A percentile compares a stretch with the other conserved stretches of the same genome.
phyloP scores from a whole-genome alignment of 495 filamentous ascomycete species.

The Aspergillus leporis region DNA sequence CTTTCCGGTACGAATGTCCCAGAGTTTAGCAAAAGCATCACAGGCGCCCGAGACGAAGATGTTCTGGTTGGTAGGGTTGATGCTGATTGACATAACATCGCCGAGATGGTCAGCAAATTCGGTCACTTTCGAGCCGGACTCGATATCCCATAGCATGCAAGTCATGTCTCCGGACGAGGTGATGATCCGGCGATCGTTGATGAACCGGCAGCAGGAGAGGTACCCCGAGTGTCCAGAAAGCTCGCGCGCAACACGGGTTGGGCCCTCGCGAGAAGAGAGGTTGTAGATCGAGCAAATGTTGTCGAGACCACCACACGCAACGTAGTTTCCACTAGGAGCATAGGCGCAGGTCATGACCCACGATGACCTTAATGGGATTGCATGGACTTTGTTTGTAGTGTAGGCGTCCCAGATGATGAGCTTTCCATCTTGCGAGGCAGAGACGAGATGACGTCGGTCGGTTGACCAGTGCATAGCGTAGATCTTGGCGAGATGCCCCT shows the following conservation, averaged over 20 bases:
- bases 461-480: slow-evolving; percentile 99
- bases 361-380: slow-evolving; percentile 95
- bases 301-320: slow-evolving; percentile 96
- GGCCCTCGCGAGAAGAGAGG: slow-evolving; percentile 91
- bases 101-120: slow-evolving; percentile 98
- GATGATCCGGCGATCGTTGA: slow-evolving; percentile 96
- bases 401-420: slow-evolving; percentile 99
- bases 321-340: slow-evolving; percentile 96
- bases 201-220: slow-evolving; percentile 97
- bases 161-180: slow-evolving; percentile 99
- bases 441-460: slow-evolving; percentile 95
- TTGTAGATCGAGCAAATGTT: slow-evolving; percentile 99
- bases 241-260: slow-evolving; percentile 93
- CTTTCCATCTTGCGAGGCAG: slow-evolving; percentile 98
- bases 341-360: slow-evolving; percentile 99
- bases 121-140: slow-evolving; percentile 94
- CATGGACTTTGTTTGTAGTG: slow-evolving; percentile 99
- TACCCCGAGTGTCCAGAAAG: slow-evolving; percentile 97
- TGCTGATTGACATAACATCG: slow-evolving; percentile 99
- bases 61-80: slow-evolving; percentile 98
- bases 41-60: slow-evolving; percentile 96
- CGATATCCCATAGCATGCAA: slow-evolving; percentile 99
- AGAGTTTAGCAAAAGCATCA: slow-evolving; percentile 97
- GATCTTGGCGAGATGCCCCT: slow-evolving; percentile 98
- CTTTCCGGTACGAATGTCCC: slow-evolving; percentile 98